A percentile compares a stretch with the other conserved stretches of the same genome.
phyloP scores from a whole-genome alignment of 306 rosid species.

The Trichosanthes cucumerina region DNA sequence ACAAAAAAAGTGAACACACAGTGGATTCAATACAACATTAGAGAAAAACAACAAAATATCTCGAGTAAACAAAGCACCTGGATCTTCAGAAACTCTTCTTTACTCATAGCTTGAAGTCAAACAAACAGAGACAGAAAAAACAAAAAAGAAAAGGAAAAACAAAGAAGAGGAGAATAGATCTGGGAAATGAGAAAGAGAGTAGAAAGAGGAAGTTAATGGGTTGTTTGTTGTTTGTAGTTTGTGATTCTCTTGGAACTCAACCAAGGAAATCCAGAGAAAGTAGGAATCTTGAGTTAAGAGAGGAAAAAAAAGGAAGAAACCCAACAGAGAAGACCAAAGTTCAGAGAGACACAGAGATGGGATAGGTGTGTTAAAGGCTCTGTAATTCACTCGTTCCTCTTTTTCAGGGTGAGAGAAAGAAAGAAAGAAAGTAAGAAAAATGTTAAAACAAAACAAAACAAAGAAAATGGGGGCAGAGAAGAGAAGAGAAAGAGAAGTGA shows the following conservation, averaged over 20 bases:
- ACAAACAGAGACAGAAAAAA: not conserved
- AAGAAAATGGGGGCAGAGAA: not conserved
- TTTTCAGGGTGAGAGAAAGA: not conserved
- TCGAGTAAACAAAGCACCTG: conserved; percentile 43
- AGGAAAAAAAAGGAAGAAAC: not conserved
- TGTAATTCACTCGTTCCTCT: not conserved
- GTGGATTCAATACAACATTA: not conserved
- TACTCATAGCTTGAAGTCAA: conserved; percentile 39
- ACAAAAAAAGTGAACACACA: conserved; percentile 11
- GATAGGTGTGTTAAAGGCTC: not conserved
- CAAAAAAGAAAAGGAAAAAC: not conserved
- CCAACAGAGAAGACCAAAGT: not conserved
- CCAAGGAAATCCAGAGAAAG: conserved; percentile 20
- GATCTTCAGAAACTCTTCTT: conserved; percentile 82
- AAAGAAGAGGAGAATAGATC: conserved; percentile 24
- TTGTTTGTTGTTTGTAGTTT: not conserved
- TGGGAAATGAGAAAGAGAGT: conserved; percentile 22
- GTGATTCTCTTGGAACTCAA: conserved; percentile 15
- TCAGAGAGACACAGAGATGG: not conserved
- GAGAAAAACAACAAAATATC: not conserved
- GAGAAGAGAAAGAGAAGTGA: not conserved
- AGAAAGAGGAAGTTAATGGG: conserved; percentile 3
- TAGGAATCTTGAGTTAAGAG: not conserved
- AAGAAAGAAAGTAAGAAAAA: not conserved
- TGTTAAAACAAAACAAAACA: not conserved